Evolutionary conservation across 306 rosid genomes (phyloP).

Genomic region (Geum urbanum): DNA sequence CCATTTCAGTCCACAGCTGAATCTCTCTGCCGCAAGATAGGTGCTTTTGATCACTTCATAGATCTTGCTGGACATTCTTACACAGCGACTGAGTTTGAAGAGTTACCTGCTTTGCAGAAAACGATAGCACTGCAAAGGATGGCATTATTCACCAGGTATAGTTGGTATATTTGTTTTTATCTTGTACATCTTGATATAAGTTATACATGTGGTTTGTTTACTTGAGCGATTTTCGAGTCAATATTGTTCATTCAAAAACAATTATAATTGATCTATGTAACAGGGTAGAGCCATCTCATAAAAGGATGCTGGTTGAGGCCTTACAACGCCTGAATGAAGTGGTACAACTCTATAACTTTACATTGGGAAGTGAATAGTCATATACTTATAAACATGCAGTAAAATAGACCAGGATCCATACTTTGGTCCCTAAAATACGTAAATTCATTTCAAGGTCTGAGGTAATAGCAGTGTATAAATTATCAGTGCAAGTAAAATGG

Average conservation of each 20-base stretch:
- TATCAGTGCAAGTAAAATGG: background rate
- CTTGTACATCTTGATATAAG: constrained; percentile 8
- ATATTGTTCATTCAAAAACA: constrained; percentile 1
- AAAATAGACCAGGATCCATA: background rate
- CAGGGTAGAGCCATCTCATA: constrained; percentile 99
- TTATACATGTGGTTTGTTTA: background rate
- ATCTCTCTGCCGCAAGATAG: constrained; percentile 94
- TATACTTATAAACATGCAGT: background rate
- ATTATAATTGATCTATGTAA: constrained; percentile 16
- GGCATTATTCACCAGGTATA: constrained; percentile 85
- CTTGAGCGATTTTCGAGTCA: background rate
- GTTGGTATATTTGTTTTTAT: constrained; percentile 1
- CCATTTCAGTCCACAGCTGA: constrained; percentile 84
- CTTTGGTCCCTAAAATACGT: constrained; percentile 2
- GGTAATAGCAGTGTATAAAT: background rate
- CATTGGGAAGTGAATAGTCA: background rate
- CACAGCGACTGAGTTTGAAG: constrained; percentile 96
- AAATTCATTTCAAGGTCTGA: background rate
- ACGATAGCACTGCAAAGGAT: constrained; percentile 86
- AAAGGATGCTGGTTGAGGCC: constrained; percentile 96
- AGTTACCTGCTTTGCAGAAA: constrained; percentile 82
- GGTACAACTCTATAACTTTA: constrained; percentile 42
- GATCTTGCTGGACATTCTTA: constrained; percentile 78
- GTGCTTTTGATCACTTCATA: constrained; percentile 77
- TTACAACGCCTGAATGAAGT: constrained; percentile 94